Conservation (phyloP, 176 grass and related monocot genomes). For the Calamus simplicifolius region DNA sequence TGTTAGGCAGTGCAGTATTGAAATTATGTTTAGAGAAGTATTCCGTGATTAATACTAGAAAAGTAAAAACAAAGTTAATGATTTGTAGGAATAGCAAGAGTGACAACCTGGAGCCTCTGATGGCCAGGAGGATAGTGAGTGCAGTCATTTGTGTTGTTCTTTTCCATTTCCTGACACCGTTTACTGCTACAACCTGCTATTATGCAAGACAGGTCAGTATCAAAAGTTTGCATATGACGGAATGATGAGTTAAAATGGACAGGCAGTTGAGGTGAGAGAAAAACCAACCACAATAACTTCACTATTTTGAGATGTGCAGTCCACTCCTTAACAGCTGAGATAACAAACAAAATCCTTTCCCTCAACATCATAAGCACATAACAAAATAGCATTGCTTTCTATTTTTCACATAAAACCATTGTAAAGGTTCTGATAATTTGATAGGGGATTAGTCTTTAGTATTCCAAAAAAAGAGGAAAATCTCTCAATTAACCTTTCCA, state of each 20-base stretch:
- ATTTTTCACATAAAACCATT: too few species aligned
- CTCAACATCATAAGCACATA: too few species aligned
- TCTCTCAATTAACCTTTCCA: too few species aligned
- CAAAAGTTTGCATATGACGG: background rate
- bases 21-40: background rate
- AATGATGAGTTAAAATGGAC: background rate
- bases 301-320: conserved; percentile 87
- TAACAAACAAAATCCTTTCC: too few species aligned
- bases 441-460: too few species aligned
- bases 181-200: conserved; percentile 86
- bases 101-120: conserved; percentile 71
- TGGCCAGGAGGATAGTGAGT: conserved; percentile 71
- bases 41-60: too few species aligned
- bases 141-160: conserved; percentile 88
- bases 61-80: background rate
- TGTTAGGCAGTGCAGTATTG: conserved; percentile 40
- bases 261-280: conserved; percentile 2
- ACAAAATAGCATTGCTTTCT: too few species aligned
- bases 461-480: too few species aligned
- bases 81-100: background rate
- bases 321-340: conserved; percentile 84
- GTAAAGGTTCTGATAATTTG: too few species aligned
- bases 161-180: conserved; percentile 94
- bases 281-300: conserved; percentile 73
- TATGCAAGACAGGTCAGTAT: background rate